A percentile compares a stretch with the other conserved stretches of the same genome.
These are phyloP conservation scores for Plantago major DNA, from an alignment of 257 asterid genomes.

Conservation along the genomic window DNA sequence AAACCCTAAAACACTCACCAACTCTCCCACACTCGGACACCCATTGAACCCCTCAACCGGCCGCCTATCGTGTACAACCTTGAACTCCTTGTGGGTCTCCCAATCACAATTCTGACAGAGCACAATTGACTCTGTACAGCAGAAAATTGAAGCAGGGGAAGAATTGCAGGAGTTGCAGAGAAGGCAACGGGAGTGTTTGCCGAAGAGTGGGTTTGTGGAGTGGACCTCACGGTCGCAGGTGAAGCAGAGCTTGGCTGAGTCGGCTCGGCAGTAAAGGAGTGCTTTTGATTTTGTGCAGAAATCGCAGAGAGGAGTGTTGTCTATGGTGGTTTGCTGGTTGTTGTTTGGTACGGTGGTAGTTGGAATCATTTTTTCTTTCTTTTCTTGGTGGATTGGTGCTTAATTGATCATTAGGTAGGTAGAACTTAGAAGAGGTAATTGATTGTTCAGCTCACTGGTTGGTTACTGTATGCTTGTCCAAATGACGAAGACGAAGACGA, in stretches of 20 bases:
- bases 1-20: constrained; percentile 60
- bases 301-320: constrained; percentile 36
- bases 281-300: constrained; percentile 69
- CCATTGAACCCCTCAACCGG: constrained; percentile 83
- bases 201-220: constrained; percentile 79
- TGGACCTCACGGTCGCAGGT: constrained; percentile 81
- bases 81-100: constrained; percentile 52
- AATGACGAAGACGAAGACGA: not conserved
- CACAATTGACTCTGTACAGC: constrained; percentile 56
- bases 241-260: constrained; percentile 84
- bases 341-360: not conserved
- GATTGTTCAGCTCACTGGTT: not conserved
- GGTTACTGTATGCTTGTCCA: not conserved
- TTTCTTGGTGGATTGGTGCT: not conserved
- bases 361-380: not conserved
- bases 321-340: too few relatives aligned
- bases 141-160: constrained; percentile 71
- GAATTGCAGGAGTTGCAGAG: constrained; percentile 75
- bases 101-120: constrained; percentile 95
- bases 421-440: not conserved
- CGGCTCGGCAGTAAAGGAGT: constrained; percentile 81
- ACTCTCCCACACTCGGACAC: constrained; percentile 60
- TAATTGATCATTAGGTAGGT: not conserved
- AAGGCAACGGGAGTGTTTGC: constrained; percentile 70
- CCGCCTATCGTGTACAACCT: constrained; percentile 61